Conservation (phyloP, 1,284 basidiomycete species). For the Trichosporon asahii region DNA sequence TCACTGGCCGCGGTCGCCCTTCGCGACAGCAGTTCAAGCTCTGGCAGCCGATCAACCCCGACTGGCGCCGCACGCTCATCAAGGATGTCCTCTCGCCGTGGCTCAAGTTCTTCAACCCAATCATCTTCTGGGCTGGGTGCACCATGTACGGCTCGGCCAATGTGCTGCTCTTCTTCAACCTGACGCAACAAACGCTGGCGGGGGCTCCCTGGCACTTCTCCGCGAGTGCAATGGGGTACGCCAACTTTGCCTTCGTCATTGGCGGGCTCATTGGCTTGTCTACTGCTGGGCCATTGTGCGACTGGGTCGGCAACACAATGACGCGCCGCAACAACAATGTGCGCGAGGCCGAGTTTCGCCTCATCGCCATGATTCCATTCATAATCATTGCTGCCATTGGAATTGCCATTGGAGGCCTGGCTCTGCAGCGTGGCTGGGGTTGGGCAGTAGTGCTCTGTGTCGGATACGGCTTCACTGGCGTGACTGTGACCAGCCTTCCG, state of each 20-base stretch:
- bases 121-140: conserved; percentile 21
- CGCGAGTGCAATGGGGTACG: conserved; percentile 14
- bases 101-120: conserved; percentile 22
- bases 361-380: conserved; percentile 22
- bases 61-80: conserved; percentile 18
- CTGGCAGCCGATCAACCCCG: conserved; percentile 16
- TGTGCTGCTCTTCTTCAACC: conserved; percentile 21
- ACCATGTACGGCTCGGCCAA: conserved; percentile 16
- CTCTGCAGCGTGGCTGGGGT: conserved; percentile 13
- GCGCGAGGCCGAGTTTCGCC: conserved; percentile 26
- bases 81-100: conserved; percentile 19
- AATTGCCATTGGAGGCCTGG: conserved; percentile 19
- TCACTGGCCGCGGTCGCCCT: conserved; percentile 2
- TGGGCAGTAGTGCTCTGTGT: conserved; percentile 18
- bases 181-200: conserved; percentile 14
- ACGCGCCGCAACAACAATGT: conserved; percentile 19
- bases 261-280: conserved; percentile 23
- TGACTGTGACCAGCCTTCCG: conserved; percentile 17
- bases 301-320: conserved; percentile 17
- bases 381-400: background rate
- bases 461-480: conserved; percentile 17
- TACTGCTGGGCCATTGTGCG: conserved; percentile 18
- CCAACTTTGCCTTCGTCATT: conserved; percentile 24
- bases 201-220: conserved; percentile 16
- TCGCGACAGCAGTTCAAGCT: conserved; percentile 16